Percentiles rank a stretch among this genome's conserved stretches.
These are phyloP conservation scores for Postia placenta DNA, from an alignment of 768 basidiomycete genomes.

Conservation along the genomic window DNA sequence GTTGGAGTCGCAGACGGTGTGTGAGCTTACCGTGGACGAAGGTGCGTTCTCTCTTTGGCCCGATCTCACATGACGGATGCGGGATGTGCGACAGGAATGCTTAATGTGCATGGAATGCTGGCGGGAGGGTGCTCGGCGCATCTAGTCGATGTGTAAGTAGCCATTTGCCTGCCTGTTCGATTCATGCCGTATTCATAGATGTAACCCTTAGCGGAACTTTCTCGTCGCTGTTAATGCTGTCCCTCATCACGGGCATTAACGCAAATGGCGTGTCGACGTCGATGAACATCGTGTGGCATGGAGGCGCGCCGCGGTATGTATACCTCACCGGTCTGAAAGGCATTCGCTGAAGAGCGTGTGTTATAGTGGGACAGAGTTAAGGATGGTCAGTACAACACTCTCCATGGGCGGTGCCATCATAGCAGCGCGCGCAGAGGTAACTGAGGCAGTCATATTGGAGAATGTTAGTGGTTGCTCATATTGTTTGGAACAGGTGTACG, in stretches of 20 bases:
- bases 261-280: conserved; percentile 15
- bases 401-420: conserved; percentile 10
- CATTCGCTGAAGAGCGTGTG: neutral
- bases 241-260: conserved; percentile 8
- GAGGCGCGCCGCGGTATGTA: conserved; percentile 14
- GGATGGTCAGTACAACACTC: conserved; percentile 16
- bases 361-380: conserved; percentile 16
- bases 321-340: neutral
- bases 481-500: conserved; percentile 12
- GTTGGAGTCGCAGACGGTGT: conserved; percentile 15
- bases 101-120: conserved; percentile 20
- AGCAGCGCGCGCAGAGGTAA: conserved; percentile 18
- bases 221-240: conserved; percentile 14
- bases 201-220: conserved; percentile 15
- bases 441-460: neutral
- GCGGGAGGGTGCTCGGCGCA: conserved; percentile 15
- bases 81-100: too few relatives aligned
- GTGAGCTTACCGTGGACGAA: conserved; percentile 17
- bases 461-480: neutral
- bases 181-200: neutral
- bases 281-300: conserved; percentile 18
- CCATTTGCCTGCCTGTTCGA: neutral
- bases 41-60: conserved; percentile 15
- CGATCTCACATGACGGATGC: too few relatives aligned
- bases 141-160: conserved; percentile 19